A percentile compares a stretch with the other conserved stretches of the same genome.
These are phyloP conservation scores for Epichloe festucae DNA, from an alignment of 2,329 filamentous ascomycete genomes.

Conservation along the genomic window DNA sequence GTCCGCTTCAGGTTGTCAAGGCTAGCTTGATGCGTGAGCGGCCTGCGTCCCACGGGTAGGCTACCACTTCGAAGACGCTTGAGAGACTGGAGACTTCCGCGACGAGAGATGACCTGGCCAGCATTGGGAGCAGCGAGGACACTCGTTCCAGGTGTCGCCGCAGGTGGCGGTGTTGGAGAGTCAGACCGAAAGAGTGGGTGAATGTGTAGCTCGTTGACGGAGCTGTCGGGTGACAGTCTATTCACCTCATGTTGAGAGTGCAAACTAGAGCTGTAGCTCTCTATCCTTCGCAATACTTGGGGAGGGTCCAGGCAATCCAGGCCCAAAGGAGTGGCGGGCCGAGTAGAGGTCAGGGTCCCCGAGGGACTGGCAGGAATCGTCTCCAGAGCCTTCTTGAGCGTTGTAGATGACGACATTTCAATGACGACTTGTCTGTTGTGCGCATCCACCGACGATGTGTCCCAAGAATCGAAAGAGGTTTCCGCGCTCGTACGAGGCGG, in stretches of 20 bases:
- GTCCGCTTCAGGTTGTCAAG: conserved; percentile 22
- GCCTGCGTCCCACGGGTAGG: conserved; percentile 30
- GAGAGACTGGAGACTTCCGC: conserved; percentile 36
- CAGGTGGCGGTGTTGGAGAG: conserved; percentile 52
- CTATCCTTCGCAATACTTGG: conserved; percentile 29
- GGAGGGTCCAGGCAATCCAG: conserved; percentile 37
- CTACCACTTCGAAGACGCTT: conserved; percentile 44
- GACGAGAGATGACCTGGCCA: conserved; percentile 48
- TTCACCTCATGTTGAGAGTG: conserved; percentile 17
- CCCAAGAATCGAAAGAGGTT: conserved; percentile 66
- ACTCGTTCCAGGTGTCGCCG: conserved; percentile 54
- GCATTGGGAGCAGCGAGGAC: conserved; percentile 58
- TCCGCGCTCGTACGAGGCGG: conserved; percentile 26
- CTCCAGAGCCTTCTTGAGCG: conserved; percentile 45
- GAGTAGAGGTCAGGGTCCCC: conserved; percentile 49
- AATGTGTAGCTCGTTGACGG: conserved; percentile 51
- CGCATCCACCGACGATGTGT: conserved; percentile 54
- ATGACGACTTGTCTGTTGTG: conserved; percentile 46
- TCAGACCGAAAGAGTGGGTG: conserved; percentile 68
- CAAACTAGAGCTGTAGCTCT: conserved; percentile 37
- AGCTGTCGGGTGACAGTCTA: conserved; percentile 11
- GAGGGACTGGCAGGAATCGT: conserved; percentile 57
- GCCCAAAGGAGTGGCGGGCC: conserved; percentile 39
- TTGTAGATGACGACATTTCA: conserved; percentile 31
- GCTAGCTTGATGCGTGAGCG: conserved; percentile 36